These are phyloP conservation scores for Beauveria varroae DNA, from an alignment of 2,329 filamentous ascomycete genomes.

Conservation along the genomic window DNA sequence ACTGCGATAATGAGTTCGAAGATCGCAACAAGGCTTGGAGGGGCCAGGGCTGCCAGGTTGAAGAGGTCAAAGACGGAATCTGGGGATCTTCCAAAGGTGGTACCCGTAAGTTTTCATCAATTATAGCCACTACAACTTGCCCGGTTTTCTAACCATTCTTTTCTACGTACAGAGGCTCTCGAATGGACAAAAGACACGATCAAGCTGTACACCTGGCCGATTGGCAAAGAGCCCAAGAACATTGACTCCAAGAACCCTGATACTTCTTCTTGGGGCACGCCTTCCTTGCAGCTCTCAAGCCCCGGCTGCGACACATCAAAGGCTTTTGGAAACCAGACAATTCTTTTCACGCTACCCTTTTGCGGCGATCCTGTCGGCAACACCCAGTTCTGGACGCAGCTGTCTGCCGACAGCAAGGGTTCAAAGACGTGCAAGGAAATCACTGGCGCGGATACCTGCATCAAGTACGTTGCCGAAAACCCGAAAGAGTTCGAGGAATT, in stretches of 20 bases:
- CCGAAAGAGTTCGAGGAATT: not conserved
- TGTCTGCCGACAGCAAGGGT: not conserved
- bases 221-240: constrained; percentile 21
- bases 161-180: constrained; percentile 20
- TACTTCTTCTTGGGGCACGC: constrained; percentile 8
- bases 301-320: not conserved
- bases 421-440: not conserved
- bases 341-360: not conserved
- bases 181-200: constrained; percentile 30
- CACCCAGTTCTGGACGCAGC: not conserved
- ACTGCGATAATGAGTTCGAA: too few relatives aligned
- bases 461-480: constrained; percentile 5
- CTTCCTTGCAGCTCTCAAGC: constrained; percentile 1
- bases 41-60: not conserved
- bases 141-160: too few relatives aligned
- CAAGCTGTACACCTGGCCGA: constrained; percentile 30
- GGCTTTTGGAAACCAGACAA: constrained; percentile 1
- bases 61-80: not conserved
- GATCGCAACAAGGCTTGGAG: rapidly evolving
- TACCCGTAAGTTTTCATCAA: not conserved
- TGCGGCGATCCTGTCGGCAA: constrained; percentile 5
- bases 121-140: too few relatives aligned
- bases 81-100: constrained; percentile 5
- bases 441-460: not conserved
- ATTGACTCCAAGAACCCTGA: constrained; percentile 11